Conservation (phyloP, 2,329 filamentous ascomycete species). For the Colletotrichum kahawae region DNA sequence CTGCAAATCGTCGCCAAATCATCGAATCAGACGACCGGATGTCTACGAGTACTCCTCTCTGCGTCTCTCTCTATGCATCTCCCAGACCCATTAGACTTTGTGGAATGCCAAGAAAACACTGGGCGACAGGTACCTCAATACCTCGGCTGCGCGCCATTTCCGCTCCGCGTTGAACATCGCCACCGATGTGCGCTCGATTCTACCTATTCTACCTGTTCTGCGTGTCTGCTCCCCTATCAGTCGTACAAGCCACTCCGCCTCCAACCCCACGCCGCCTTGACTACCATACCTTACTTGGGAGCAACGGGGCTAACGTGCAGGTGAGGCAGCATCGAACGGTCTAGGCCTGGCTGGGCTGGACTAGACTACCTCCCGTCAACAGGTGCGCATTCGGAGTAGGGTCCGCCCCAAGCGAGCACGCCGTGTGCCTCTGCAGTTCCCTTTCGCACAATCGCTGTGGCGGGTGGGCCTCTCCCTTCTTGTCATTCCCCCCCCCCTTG, state of each 20-base stretch:
- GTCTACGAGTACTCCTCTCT: accelerated
- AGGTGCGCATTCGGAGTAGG: no score
- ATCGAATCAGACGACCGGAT: background rate
- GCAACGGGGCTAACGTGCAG: background rate
- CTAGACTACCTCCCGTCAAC: background rate
- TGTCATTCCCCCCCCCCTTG: background rate
- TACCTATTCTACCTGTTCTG: no score
- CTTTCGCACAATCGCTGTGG: background rate
- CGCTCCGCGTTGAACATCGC: background rate
- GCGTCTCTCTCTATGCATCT: background rate
- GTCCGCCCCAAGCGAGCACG: background rate
- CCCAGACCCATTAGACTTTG: background rate
- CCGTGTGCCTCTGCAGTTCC: background rate
- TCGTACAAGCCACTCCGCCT: background rate
- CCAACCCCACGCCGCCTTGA: background rate
- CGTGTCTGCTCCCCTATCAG: background rate
- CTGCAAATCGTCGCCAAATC: background rate
- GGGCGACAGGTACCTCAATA: background rate
- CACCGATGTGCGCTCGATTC: background rate
- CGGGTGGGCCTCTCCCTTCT: no score
- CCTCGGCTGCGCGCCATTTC: background rate
- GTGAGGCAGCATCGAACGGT: background rate
- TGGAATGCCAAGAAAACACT: background rate
- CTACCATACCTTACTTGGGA: background rate
- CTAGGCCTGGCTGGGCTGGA: background rate